Conservation (phyloP, 208 protist species). For the Entamoeba moshkovskii region DNA sequence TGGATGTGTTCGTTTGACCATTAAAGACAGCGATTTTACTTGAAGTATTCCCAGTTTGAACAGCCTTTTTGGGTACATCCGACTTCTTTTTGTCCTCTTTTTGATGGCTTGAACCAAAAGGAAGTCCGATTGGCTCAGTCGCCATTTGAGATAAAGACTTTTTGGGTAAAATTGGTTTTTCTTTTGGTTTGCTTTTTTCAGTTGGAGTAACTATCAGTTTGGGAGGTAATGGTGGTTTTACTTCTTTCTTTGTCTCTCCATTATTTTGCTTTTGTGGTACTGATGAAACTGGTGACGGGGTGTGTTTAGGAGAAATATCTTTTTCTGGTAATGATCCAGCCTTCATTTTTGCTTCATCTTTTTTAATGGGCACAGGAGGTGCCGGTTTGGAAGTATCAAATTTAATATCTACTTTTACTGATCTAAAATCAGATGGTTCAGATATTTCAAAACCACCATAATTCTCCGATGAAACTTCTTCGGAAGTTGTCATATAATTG, state of each 20-base stretch:
- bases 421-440: background rate
- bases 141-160: background rate
- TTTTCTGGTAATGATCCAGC: background rate
- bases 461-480: background rate
- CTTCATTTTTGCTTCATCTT: background rate
- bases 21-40: background rate
- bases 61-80: background rate
- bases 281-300: background rate
- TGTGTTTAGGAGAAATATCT: background rate
- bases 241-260: background rate
- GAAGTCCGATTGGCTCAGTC: background rate
- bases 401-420: background rate
- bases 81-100: background rate
- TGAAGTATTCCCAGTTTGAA: background rate
- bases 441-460: background rate
- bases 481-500: background rate
- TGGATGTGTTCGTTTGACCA: background rate
- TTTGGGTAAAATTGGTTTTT: background rate
- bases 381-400: background rate
- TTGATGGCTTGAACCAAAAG: background rate
- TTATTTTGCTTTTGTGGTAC: background rate
- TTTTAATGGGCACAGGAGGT: background rate
- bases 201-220: background rate
- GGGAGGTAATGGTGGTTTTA: background rate
- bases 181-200: background rate